Evolutionary conservation across 2,329 filamentous ascomycete species (phyloP).

Genomic region (Ophiostoma pallidulum): DNA sequence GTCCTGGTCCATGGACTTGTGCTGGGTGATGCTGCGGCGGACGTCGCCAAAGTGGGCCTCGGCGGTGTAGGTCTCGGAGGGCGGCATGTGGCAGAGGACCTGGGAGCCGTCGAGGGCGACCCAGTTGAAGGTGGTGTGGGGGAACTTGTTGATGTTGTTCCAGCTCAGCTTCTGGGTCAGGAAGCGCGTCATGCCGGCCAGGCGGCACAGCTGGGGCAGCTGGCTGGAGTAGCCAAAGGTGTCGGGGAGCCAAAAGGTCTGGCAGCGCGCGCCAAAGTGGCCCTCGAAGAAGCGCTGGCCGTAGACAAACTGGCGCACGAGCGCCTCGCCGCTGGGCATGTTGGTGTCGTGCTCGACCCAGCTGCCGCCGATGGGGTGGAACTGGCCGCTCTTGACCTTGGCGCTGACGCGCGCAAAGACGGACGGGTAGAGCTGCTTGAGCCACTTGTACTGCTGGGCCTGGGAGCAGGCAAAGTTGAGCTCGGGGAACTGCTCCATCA

Average conservation of each 20-base stretch:
- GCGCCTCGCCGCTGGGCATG: conserved; percentile 87
- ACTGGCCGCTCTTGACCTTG: conserved; percentile 82
- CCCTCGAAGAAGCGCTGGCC: conserved; percentile 92
- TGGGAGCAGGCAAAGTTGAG: conserved; percentile 87
- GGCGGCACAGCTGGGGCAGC: conserved; percentile 81
- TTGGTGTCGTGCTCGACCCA: conserved; percentile 99
- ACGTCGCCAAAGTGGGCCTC: conserved; percentile 93
- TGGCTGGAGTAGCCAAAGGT: conserved; percentile 97
- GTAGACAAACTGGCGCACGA: conserved; percentile 89
- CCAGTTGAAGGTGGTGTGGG: conserved; percentile 98
- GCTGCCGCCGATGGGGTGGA: conserved; percentile 91
- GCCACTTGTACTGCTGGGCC: conserved; percentile 97
- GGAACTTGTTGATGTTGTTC: conserved; percentile 99
- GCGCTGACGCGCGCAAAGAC: conserved; percentile 84
- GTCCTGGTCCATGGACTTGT: conserved; percentile 94
- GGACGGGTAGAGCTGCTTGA: conserved; percentile 79
- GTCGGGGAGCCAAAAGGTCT: conserved; percentile 95
- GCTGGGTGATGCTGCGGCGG: conserved; percentile 76
- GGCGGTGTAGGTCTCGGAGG: conserved; percentile 89
- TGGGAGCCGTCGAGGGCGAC: conserved; percentile 91
- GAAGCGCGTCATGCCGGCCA: conserved; percentile 94
- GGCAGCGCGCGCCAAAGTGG: conserved; percentile 78
- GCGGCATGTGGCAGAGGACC: conserved; percentile 96
- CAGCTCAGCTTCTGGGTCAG: conserved; percentile 98
- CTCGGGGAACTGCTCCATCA: conserved; percentile 93